Evolutionary conservation across 768 basidiomycete species (phyloP), one percentile per base, ranked within the genome.

Genomic region (Candolleomyces eurysporus): DNA sequence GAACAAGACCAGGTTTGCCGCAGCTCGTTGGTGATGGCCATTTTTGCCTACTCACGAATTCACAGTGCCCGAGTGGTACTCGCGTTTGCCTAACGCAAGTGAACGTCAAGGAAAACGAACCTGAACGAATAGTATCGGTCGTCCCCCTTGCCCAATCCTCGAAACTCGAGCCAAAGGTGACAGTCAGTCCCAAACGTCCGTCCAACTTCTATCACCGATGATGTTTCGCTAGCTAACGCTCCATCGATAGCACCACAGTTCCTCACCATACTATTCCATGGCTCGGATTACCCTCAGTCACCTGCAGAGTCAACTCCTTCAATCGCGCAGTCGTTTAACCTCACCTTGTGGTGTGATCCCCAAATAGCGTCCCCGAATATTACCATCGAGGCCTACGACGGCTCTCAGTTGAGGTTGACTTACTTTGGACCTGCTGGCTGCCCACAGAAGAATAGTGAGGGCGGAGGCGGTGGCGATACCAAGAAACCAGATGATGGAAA

Each of bases 61-160:
- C 52, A 36, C 66, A 94, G 92, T 94, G 92, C 75, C 72, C 82
- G 19, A 58, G 70, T 21, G 89, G 85, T 22, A 90, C 91, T 52
- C 79, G 87, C 66, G 90, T 86, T 53, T 96, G 94, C 73, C 76
- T 93, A 32, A 88, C 84, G 4, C 84, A 82, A 66, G 82, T 78
- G 39, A 92, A 93, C 67, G 66, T 76, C 65, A 92, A 90, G 72
- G 65, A 69, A 1, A 79, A 76, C 21, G 71, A 78, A 45, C 58
- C 76, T 2, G 88, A 91, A 64, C 82, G 91, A 55, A 73, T 95
- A 67, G 77, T 86, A 30, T 78, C 85, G 32, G 90, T 93, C n/a
- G 84, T 95, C 58, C 87, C 91, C n/a, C 67, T 94, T 32, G 90
- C 86, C 9, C 76, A 79, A 63, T 68, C 74, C 5, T 68, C 72